Evolutionary conservation across 1,284 basidiomycete species (phyloP).

Genomic region (Fistulina hepatica): DNA sequence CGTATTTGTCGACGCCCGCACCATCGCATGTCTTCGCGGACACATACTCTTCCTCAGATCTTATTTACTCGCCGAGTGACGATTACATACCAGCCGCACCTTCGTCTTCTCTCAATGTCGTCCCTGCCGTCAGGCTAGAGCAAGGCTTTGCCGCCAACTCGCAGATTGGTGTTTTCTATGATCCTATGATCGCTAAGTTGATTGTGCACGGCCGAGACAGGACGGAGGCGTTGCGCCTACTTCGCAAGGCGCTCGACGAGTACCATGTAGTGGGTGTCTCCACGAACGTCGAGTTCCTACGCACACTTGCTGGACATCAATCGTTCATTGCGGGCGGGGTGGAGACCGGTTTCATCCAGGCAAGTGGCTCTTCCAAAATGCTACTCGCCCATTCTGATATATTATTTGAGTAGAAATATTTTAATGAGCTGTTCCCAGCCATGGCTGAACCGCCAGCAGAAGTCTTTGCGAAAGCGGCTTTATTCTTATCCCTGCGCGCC

Average conservation of each 20-base stretch:
- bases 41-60: conserved; percentile 23
- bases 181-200: conserved; percentile 92
- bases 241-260: conserved; percentile 73
- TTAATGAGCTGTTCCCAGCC: conserved; percentile 64
- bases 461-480: conserved; percentile 66
- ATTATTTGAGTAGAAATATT: conserved; percentile 52
- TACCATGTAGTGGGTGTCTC: conserved; percentile 87
- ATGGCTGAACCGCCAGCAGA: conserved; percentile 45
- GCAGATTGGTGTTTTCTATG: conserved; percentile 87
- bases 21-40: conserved; percentile 59
- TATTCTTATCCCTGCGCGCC: conserved; percentile 66
- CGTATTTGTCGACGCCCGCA: conserved; percentile 69
- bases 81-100: conserved; percentile 7
- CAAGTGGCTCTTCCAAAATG: conserved; percentile 27
- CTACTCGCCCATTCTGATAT: conserved; percentile 3
- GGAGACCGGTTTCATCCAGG: conserved; percentile 88
- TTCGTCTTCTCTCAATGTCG: conserved; percentile 31
- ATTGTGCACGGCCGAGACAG: conserved; percentile 83
- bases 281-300: conserved; percentile 87
- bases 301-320: conserved; percentile 63
- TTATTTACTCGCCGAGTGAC: conserved; percentile 21
- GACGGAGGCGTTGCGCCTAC: conserved; percentile 73
- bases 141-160: conserved; percentile 82
- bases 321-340: conserved; percentile 76
- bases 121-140: conserved; percentile 74